Conservation (phyloP, 176 grass and related monocot species). For the Ensete ventricosum region DNA sequence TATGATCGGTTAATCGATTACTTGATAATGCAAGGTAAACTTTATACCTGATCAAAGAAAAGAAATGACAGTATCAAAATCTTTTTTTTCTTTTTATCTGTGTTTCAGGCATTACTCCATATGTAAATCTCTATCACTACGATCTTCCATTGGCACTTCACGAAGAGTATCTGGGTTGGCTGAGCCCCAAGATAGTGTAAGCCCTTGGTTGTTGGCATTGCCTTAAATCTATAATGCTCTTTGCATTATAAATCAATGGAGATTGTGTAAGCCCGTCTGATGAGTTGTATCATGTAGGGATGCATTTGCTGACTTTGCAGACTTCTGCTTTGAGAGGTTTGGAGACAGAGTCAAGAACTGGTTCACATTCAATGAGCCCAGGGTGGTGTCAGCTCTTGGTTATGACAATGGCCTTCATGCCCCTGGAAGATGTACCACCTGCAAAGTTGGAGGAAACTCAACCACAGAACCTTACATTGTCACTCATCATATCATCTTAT, state of each 20-base stretch:
- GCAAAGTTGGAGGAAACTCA: conserved; percentile 36
- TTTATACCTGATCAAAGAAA: neutral
- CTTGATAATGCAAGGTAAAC: conserved; percentile 42
- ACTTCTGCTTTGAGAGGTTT: conserved; percentile 41
- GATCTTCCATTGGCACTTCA: conserved; percentile 53
- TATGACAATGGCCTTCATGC: conserved; percentile 45
- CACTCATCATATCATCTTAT: conserved; percentile 45
- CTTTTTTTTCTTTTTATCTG: neutral
- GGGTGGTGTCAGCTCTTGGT: conserved; percentile 40
- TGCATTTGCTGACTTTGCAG: conserved; percentile 30
- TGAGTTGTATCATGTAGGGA: conserved; percentile 16
- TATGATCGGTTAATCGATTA: conserved; percentile 60
- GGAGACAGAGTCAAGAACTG: conserved; percentile 51
- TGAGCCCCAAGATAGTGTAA: conserved; percentile 53
- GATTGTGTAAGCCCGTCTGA: neutral
- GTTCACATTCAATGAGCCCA: conserved; percentile 50
- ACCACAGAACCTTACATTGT: conserved; percentile 49
- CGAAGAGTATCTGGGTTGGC: conserved; percentile 35
- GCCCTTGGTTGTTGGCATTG: neutral
- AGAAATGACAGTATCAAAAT: neutral
- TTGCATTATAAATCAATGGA: neutral
- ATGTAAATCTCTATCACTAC: conserved; percentile 66
- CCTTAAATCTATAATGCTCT: neutral
- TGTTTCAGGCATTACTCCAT: conserved; percentile 46
- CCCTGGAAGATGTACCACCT: conserved; percentile 35